A percentile compares a stretch with the other conserved stretches of the same genome.
Conservation (phyloP, 805 yeast species). For the Scheffersomyces amazonensis region DNA sequence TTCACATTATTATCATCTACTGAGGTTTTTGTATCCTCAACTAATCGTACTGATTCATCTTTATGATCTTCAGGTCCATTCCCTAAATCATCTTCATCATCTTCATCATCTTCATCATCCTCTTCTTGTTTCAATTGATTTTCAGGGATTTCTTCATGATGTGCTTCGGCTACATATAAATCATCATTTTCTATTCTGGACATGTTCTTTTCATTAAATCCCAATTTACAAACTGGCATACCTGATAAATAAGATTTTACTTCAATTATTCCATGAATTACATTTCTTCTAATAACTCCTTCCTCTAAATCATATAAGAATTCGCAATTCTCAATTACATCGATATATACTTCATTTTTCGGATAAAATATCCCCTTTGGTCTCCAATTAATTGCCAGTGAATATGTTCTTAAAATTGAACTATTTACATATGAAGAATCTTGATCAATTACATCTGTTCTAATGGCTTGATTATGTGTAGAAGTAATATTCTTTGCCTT, state of each 20-base stretch:
- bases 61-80: slow-evolving; percentile 3
- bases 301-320: slow-evolving; percentile 33
- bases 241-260: slow-evolving; percentile 42
- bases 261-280: slow-evolving; percentile 29
- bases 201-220: slow-evolving; percentile 38
- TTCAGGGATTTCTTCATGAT: slow-evolving; percentile 3
- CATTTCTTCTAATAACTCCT: slow-evolving; percentile 25
- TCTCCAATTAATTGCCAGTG: slow-evolving; percentile 51
- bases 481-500: slow-evolving; percentile 24
- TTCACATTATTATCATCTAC: not conserved
- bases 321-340: slow-evolving; percentile 36
- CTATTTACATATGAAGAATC: slow-evolving; percentile 46
- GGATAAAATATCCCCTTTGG: slow-evolving; percentile 45
- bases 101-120: slow-evolving; percentile 8
- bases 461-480: slow-evolving; percentile 37
- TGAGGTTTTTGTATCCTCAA: not conserved
- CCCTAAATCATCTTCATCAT: slow-evolving; percentile 4
- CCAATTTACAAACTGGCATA: slow-evolving; percentile 41
- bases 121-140: slow-evolving; percentile 9
- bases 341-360: slow-evolving; percentile 42
- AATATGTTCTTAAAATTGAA: slow-evolving; percentile 71
- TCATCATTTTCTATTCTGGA: slow-evolving; percentile 21
- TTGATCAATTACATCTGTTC: slow-evolving; percentile 24
- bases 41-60: not conserved
- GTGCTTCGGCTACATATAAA: slow-evolving; percentile 1